Percentiles rank a stretch among this genome's conserved stretches.
Conservation (phyloP, 2,329 filamentous ascomycete genomes). For the Aspergillus ruber region DNA sequence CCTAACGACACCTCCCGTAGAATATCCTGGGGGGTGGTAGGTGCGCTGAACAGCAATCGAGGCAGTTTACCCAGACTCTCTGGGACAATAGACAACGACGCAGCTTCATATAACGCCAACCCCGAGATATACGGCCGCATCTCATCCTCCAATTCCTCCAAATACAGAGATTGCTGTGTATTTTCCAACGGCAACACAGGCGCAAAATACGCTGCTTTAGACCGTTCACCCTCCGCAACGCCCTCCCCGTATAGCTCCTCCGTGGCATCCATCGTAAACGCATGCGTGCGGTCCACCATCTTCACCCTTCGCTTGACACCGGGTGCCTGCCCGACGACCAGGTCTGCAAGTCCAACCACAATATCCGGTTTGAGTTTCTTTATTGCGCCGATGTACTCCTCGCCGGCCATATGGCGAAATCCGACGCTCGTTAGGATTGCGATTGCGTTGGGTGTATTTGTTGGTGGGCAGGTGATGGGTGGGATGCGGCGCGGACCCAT, state of each 20-base stretch:
- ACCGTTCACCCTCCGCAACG: constrained; percentile 21
- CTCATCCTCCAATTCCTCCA: constrained; percentile 65
- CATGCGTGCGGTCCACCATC: constrained; percentile 80
- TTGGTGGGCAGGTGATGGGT: constrained; percentile 60
- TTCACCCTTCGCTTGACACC: constrained; percentile 68
- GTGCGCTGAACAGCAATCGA: constrained; percentile 65
- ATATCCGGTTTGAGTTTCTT: constrained; percentile 70
- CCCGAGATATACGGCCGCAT: constrained; percentile 53
- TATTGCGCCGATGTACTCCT: constrained; percentile 62
- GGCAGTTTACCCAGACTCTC: constrained; percentile 57
- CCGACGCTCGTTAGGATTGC: constrained; percentile 82
- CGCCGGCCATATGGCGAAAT: constrained; percentile 63
- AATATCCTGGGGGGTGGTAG: constrained; percentile 66
- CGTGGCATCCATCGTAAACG: constrained; percentile 69
- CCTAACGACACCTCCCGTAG: constrained; percentile 70
- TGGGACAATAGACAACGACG: constrained; percentile 62
- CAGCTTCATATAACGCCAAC: constrained; percentile 71
- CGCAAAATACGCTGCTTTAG: constrained; percentile 52
- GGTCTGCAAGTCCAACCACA: constrained; percentile 68
- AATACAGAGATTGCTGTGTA: constrained; percentile 70
- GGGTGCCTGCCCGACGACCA: constrained; percentile 54
- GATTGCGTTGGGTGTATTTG: constrained; percentile 65
- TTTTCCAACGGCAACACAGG: constrained; percentile 68
- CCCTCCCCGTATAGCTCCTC: constrained; percentile 33
- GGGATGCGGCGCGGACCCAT: constrained; percentile 73